phyloP scores from a whole-genome alignment of 371 early-diverging fungal species.

The Ordospora pajunii region DNA sequence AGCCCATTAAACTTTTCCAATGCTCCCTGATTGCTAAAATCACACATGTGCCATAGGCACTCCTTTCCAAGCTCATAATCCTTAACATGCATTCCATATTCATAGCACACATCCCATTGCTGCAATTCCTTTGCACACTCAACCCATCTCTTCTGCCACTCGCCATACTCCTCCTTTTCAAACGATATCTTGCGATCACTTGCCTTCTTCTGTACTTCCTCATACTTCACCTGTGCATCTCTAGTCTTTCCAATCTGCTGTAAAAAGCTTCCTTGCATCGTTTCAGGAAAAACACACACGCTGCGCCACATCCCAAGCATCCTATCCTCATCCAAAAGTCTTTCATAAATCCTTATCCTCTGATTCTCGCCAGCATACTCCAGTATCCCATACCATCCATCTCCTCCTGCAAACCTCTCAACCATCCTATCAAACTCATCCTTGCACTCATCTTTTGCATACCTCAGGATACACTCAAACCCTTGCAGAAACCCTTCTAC shows the following conservation, averaged over 20 bases:
- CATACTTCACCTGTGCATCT: slow-evolving; percentile 78
- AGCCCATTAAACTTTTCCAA: slow-evolving; percentile 33
- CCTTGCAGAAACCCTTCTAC: neutral
- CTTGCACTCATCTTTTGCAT: neutral
- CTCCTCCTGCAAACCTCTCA: neutral
- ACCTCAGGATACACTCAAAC: neutral
- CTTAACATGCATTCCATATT: slow-evolving; percentile 76
- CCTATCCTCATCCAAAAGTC: neutral
- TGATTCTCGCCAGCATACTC: neutral
- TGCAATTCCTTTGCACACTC: slow-evolving; percentile 77
- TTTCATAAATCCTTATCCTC: neutral
- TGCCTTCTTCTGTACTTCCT: slow-evolving; percentile 80
- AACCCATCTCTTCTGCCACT: slow-evolving; percentile 95
- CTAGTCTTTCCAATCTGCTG: slow-evolving; percentile 85
- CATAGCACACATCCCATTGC: slow-evolving; percentile 90
- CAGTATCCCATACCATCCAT: neutral
- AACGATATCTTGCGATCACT: slow-evolving; percentile 65
- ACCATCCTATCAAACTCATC: neutral
- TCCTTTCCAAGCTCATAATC: slow-evolving; percentile 58
- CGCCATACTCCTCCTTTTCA: slow-evolving; percentile 82
- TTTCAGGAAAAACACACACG: slow-evolving; percentile 78
- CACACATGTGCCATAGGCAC: slow-evolving; percentile 30
- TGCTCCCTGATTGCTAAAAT: slow-evolving; percentile 17
- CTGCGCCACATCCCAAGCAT: slow-evolving; percentile 73
- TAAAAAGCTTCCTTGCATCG: slow-evolving; percentile 81